Percentiles rank a stretch among this genome's conserved stretches.
phyloP scores from a whole-genome alignment of 768 basidiomycete genomes.

The Tubosaeta sp. region DNA sequence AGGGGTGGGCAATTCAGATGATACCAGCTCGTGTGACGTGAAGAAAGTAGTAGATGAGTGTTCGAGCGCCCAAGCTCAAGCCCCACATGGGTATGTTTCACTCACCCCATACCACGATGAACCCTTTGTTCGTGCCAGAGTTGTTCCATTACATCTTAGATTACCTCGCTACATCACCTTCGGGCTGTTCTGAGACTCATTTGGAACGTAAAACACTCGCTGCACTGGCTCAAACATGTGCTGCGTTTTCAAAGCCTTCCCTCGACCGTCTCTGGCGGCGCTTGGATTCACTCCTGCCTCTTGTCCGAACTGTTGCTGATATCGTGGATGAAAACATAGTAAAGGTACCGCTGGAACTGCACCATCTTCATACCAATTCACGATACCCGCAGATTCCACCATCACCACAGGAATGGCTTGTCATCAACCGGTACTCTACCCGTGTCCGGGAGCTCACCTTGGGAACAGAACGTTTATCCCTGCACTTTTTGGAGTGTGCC shows the following conservation, averaged over 20 bases:
- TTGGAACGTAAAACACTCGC: background rate
- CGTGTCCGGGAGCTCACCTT: constrained; percentile 1
- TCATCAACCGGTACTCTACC: background rate
- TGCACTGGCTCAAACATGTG: background rate
- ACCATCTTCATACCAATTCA: background rate
- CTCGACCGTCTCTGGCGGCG: constrained; percentile 2
- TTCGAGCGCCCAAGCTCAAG: no score
- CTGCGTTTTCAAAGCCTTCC: background rate
- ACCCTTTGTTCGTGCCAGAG: background rate
- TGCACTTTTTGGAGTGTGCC: background rate
- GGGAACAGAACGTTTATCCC: background rate
- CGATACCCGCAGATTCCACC: background rate
- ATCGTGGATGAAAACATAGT: background rate
- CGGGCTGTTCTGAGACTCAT: background rate
- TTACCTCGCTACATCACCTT: background rate
- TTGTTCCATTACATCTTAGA: background rate
- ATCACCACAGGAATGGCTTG: background rate
- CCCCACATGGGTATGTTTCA: no score
- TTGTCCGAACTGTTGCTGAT: background rate
- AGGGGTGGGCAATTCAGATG: no score
- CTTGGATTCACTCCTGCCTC: background rate
- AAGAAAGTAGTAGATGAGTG: no score
- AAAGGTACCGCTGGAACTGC: background rate
- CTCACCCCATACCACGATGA: background rate
- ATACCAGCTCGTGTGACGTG: no score